Evolutionary conservation across 768 basidiomycete genomes (phyloP), one percentile per base, ranked within the genome.

Genomic region (Agaricus blazei): DNA sequence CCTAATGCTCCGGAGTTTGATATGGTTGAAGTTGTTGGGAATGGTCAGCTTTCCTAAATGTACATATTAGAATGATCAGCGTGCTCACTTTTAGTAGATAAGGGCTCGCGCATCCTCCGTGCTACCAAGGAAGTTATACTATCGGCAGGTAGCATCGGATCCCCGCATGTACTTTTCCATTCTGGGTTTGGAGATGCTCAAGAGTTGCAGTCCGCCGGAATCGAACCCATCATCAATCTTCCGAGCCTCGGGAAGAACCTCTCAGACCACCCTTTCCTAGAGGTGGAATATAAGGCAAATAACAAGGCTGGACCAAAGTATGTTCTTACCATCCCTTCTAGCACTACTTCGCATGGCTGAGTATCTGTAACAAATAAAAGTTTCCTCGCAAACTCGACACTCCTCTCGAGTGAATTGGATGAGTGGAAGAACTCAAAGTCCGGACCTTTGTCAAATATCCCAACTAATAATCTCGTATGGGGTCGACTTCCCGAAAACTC

Each of bases 201-300:
- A 9, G 58, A 62, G 3, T 44, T 65, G 12, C 26, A 29, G 23
- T 37, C 47, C 14, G 45, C 58, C 15, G 63, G 63, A 12, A 65
- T 72, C 50, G 34, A 60, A 26, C 38, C 66, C 4, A 34, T 68
- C 26, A 59, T 68, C 31, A 50, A 69, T 44, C 47, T 64, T 12
- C 65, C 71, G 12, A 59, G 61, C 38, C 66, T 72, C 23, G 70
- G 71, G 6, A 58, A 63, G 50, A 64, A 68, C 44, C 48, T 72
- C 40, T 56, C 60, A 19, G 69, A 69, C 57, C 69, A 70, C 27
- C 52, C 63, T 1, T 42, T 61, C 15, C 52, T 62, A n/a, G 11
- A 34, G 8, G 36, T 56, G 19, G 23, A 48, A 1, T 65, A 57
- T 55, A 45, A 27, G 12, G 60, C 62, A 15, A 63, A 58, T 40